phyloP scores from a whole-genome alignment of 2,329 filamentous ascomycete genomes.

The Xylariaceae sp. region DNA sequence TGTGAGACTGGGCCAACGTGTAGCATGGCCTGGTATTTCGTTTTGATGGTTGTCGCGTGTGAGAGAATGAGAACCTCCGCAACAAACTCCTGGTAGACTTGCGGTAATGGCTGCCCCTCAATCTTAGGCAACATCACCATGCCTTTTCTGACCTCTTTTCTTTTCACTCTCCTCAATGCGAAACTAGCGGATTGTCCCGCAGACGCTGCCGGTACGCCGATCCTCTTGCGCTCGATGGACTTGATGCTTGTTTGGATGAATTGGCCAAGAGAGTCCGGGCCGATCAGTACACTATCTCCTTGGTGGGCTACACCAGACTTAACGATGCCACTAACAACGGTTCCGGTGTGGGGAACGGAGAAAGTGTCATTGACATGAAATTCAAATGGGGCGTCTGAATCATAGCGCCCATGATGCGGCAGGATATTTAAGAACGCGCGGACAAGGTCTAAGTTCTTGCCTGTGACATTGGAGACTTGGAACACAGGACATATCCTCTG shows the following conservation, averaged over 20 bases:
- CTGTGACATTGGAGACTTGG: conserved; percentile 96
- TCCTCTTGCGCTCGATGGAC: conserved; percentile 91
- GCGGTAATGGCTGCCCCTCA: conserved; percentile 66
- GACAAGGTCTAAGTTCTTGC: conserved; percentile 83
- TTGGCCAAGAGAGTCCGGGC: conserved; percentile 84
- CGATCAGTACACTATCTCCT: conserved; percentile 84
- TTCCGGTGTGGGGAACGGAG: conserved; percentile 94
- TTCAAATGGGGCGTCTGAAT: conserved; percentile 82
- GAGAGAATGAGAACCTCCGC: conserved; percentile 90
- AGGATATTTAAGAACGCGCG: conserved; percentile 92
- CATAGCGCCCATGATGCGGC: conserved; percentile 90
- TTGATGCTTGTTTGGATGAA: conserved; percentile 84
- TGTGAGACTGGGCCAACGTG: conserved; percentile 94
- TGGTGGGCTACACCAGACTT: conserved; percentile 83
- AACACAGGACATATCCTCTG: conserved; percentile 96
- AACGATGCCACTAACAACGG: conserved; percentile 90
- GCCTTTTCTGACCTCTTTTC: conserved; percentile 93
- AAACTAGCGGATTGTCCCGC: conserved; percentile 93
- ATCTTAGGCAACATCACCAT: conserved; percentile 92
- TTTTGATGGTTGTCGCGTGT: conserved; percentile 95
- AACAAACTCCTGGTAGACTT: conserved; percentile 71
- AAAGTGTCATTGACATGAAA: conserved; percentile 97
- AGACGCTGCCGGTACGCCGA: conserved; percentile 79
- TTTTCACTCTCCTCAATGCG: conserved; percentile 78
- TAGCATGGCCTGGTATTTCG: conserved; percentile 95